phyloP scores from a whole-genome alignment of 2,329 filamentous ascomycete genomes.

The Colletotrichum sp. region DNA sequence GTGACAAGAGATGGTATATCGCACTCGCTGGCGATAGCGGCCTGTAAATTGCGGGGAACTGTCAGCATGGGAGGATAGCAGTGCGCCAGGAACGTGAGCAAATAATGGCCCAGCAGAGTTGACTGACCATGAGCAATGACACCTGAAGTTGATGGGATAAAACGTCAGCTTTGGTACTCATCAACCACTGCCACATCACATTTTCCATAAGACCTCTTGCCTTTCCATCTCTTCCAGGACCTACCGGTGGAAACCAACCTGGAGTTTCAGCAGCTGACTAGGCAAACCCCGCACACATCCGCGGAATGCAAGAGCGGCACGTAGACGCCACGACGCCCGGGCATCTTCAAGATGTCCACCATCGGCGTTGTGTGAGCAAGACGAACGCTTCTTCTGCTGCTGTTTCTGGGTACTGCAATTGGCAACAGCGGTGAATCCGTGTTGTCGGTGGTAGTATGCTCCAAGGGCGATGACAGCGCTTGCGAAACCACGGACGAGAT shows the following conservation, averaged over 20 bases:
- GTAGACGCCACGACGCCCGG: not conserved
- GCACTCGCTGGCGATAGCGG: not conserved
- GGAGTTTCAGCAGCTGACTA: not conserved
- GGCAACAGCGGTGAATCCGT: not conserved
- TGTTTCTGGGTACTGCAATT: not conserved
- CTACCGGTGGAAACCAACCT: not conserved
- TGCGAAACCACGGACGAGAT: not conserved
- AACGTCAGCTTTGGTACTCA: not conserved
- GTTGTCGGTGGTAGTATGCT: not conserved
- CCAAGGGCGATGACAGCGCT: not conserved
- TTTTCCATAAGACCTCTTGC: not conserved
- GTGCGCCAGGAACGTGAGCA: not conserved
- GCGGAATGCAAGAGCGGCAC: not conserved
- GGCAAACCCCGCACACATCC: not conserved
- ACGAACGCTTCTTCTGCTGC: not conserved
- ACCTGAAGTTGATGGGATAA: not conserved
- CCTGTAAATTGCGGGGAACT: not conserved
- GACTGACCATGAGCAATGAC: not conserved
- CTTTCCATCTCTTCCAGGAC: not conserved
- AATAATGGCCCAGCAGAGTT: not conserved
- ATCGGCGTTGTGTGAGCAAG: not conserved
- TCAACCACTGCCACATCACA: accelerated
- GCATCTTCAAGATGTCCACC: not conserved
- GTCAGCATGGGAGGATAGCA: not conserved
- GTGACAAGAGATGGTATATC: not conserved